Conservation (phyloP, 2,329 filamentous ascomycete species). For the Sarocladium oryzae region DNA sequence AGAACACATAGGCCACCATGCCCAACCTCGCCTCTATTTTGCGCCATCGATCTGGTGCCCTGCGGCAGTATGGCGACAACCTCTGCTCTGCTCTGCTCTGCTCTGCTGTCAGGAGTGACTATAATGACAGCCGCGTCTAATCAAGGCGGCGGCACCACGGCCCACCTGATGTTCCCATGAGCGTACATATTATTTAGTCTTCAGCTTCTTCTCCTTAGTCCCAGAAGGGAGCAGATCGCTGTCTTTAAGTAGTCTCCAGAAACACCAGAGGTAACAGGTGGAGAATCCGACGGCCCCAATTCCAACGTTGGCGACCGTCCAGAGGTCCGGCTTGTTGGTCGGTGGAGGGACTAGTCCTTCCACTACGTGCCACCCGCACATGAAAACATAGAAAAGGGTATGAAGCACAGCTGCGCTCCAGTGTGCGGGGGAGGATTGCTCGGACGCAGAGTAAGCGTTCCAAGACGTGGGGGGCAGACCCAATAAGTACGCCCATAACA, state of each 20-base stretch:
- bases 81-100: no score
- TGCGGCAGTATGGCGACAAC: no score
- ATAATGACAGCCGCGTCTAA: no score
- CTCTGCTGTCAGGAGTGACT: no score
- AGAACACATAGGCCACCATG: no score
- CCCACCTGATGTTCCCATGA: no score
- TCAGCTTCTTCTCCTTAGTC: constrained; percentile 34
- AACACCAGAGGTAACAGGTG: constrained; percentile 86
- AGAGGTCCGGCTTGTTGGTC: constrained; percentile 77
- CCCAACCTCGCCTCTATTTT: no score
- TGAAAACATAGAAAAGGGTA: constrained; percentile 65
- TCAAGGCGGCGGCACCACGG: no score
- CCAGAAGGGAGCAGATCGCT: constrained; percentile 43
- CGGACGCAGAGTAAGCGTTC: constrained; percentile 46
- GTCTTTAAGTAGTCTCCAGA: constrained; percentile 59
- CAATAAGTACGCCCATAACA: constrained; percentile 87
- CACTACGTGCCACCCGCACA: constrained; percentile 74
- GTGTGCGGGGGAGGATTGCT: constrained; percentile 23
- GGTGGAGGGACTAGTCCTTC: constrained; percentile 67
- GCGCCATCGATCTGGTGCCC: no score
- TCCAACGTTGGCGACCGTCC: constrained; percentile 86
- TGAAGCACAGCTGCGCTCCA: constrained; percentile 66
- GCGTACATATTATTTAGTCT: constrained; percentile 22
- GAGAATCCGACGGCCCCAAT: constrained; percentile 80
- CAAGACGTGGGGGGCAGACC: constrained; percentile 76